phyloP scores from a whole-genome alignment of 176 grass and related monocot genomes.

The Cenchrus purpureus region DNA sequence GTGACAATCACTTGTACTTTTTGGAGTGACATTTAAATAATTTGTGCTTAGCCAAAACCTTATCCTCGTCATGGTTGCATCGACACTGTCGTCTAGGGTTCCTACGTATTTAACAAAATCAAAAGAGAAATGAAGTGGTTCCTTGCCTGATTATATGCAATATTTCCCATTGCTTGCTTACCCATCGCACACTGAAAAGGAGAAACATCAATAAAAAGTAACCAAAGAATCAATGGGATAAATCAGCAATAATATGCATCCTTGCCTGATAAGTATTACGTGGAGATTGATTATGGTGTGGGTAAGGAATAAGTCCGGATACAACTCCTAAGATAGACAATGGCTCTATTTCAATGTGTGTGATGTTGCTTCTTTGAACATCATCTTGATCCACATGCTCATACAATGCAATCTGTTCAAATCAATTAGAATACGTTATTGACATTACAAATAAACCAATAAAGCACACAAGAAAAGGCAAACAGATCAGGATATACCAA shows the following conservation, averaged over 20 bases:
- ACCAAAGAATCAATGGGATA: slow-evolving; percentile 12
- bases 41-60: background rate
- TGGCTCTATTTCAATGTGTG: slow-evolving; percentile 96
- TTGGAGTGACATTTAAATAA: background rate
- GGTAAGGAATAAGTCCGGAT: slow-evolving; percentile 93
- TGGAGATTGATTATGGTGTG: slow-evolving; percentile 99
- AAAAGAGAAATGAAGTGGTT: slow-evolving; percentile 30
- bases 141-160: slow-evolving; percentile 93
- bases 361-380: slow-evolving; percentile 71
- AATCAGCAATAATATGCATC: slow-evolving; percentile 18
- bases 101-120: background rate
- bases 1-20: background rate
- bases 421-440: slow-evolving; percentile 27
- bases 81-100: background rate
- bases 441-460: slow-evolving; percentile 17
- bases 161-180: slow-evolving; percentile 99
- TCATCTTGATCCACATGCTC: slow-evolving; percentile 81
- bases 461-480: slow-evolving; percentile 25
- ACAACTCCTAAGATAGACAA: slow-evolving; percentile 87
- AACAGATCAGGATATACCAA: slow-evolving; percentile 57
- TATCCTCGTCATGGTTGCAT: background rate
- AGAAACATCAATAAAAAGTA: slow-evolving; percentile 29
- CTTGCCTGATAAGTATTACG: slow-evolving; percentile 96
- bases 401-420: slow-evolving; percentile 89
- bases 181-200: slow-evolving; percentile 93